Percentiles rank a stretch among this genome's conserved stretches.
Evolutionary conservation across 2,329 filamentous ascomycete species (phyloP).

Genomic region (Talaromyces verruculosus): DNA sequence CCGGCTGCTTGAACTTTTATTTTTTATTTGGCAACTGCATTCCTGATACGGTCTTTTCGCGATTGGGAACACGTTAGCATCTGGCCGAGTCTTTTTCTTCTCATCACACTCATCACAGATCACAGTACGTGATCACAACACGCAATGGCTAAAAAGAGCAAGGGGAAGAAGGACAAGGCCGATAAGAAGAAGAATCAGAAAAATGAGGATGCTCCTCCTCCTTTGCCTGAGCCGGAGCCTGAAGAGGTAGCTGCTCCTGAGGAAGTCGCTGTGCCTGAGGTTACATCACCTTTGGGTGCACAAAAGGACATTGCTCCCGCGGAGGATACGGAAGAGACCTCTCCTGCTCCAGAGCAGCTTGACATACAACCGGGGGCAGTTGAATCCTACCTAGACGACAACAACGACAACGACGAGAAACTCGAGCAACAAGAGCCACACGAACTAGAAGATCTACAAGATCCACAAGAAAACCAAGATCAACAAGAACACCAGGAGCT

Average conservation of each 20-base stretch:
- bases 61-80: slow-evolving; percentile 28
- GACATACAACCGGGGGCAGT: slow-evolving; percentile 6
- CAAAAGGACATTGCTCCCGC: not conserved
- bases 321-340: not conserved
- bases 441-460: not conserved
- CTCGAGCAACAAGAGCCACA: not conserved
- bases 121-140: slow-evolving; percentile 10
- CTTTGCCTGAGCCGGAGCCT: not conserved
- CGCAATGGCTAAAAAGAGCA: slow-evolving; percentile 21
- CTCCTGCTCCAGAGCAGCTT: slow-evolving; percentile 4
- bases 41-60: not conserved
- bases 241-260: not conserved
- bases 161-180: slow-evolving; percentile 22
- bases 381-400: not conserved
- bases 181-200: slow-evolving; percentile 23
- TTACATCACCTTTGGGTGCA: not conserved
- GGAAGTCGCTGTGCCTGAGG: not conserved
- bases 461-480: not conserved
- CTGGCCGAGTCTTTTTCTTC: slow-evolving; percentile 6
- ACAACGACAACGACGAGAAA: not conserved
- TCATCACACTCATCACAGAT: not conserved
- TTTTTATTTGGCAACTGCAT: slow-evolving; percentile 1
- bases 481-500: not conserved
- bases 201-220: slow-evolving; percentile 1
- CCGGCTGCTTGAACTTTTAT: not conserved